Evolutionary conservation across 345 rosid species (phyloP).

Genomic region (Hevea brasiliensis): DNA sequence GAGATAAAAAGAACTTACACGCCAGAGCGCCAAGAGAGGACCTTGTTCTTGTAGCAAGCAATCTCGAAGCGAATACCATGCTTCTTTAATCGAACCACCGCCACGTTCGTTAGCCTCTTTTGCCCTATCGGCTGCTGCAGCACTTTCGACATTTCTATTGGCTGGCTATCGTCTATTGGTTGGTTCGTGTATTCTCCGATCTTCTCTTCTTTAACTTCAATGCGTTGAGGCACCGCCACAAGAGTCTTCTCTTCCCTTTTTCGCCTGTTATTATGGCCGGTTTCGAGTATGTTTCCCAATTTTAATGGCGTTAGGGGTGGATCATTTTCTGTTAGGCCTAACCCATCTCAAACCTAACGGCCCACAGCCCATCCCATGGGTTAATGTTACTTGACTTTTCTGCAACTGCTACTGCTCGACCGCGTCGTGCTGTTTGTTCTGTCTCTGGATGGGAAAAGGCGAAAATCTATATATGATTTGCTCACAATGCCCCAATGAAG

Average conservation of each 20-base stretch:
- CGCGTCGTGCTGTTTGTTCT: background rate
- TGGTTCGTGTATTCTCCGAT: background rate
- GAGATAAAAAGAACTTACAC: slow-evolving; percentile 54
- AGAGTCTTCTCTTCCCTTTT: background rate
- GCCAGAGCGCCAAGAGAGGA: slow-evolving; percentile 98
- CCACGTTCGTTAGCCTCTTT: slow-evolving; percentile 93
- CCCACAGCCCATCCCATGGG: background rate
- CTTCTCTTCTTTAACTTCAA: background rate
- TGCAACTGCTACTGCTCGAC: background rate
- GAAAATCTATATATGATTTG: no score
- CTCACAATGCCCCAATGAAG: background rate
- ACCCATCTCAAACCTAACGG: background rate
- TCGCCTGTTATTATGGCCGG: no score
- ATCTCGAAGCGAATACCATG: slow-evolving; percentile 91
- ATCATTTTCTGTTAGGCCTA: background rate
- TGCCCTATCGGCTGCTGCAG: slow-evolving; percentile 89
- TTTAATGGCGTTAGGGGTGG: background rate
- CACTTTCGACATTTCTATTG: slow-evolving; percentile 63
- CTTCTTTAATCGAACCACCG: slow-evolving; percentile 87
- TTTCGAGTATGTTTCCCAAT: no score
- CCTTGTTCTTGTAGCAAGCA: slow-evolving; percentile 97
- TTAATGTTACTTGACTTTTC: background rate
- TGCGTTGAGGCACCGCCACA: background rate
- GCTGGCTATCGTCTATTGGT: background rate
- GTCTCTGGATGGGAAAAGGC: background rate